Conservation (phyloP, 345 rosid species). For the Salix dunnii region DNA sequence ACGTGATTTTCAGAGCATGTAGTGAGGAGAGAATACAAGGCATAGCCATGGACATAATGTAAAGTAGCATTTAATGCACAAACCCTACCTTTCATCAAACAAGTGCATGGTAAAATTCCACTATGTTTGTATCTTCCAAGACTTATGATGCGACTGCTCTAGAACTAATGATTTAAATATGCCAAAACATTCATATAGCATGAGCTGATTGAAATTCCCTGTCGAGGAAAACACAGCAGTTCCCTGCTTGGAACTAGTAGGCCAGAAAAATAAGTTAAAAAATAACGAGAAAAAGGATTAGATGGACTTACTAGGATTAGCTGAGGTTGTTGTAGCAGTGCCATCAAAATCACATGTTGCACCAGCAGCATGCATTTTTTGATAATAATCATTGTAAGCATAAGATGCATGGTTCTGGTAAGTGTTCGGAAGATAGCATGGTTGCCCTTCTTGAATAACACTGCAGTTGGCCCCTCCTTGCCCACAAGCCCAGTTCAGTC, state of each 20-base stretch:
- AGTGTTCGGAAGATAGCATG: conserved; percentile 62
- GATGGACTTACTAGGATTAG: conserved; percentile 73
- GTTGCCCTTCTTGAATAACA: conserved; percentile 62
- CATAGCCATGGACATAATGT: not conserved
- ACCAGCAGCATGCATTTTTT: conserved; percentile 64
- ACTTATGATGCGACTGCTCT: too few relatives aligned
- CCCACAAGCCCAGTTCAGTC: conserved; percentile 96
- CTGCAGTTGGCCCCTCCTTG: conserved; percentile 79
- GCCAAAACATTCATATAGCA: too few relatives aligned
- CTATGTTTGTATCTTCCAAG: not conserved
- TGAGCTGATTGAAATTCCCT: not conserved
- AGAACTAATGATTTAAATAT: too few relatives aligned
- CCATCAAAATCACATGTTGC: conserved; percentile 91
- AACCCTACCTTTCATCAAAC: not conserved
- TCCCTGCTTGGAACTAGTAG: not conserved
- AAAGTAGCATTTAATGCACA: not conserved
- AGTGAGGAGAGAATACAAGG: not conserved
- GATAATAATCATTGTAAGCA: conserved; percentile 89
- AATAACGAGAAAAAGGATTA: conserved; percentile 2
- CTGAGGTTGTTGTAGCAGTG: conserved; percentile 53
- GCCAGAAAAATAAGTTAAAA: not conserved
- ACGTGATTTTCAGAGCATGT: not conserved
- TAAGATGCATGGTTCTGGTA: conserved; percentile 74
- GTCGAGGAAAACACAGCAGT: not conserved
- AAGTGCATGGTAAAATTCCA: not conserved